These are phyloP conservation scores for Phytophthora nicotianae DNA, from an alignment of 352 stramenopile genomes.

Conservation along the genomic window DNA sequence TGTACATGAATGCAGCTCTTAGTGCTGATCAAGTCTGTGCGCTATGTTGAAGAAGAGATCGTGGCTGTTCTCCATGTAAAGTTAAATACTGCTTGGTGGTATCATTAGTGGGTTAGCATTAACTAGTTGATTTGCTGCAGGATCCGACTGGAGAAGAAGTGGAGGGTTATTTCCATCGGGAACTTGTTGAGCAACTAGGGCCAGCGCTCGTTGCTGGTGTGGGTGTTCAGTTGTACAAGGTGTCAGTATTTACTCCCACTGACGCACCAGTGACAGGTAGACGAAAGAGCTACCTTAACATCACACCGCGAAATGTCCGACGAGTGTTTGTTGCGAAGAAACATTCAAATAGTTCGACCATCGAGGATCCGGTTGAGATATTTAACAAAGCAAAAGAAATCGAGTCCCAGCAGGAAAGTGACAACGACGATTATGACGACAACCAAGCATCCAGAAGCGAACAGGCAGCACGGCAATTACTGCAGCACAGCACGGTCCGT, in stretches of 20 bases:
- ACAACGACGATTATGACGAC: conserved; percentile 39
- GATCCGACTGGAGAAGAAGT: conserved; percentile 80
- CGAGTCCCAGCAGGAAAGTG: conserved; percentile 39
- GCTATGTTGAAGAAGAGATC: conserved; percentile 87
- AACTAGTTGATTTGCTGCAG: conserved; percentile 28
- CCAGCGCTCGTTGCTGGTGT: conserved; percentile 54
- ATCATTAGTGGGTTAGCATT: not conserved
- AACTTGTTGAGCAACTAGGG: conserved; percentile 76
- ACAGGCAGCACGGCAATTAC: conserved; percentile 31
- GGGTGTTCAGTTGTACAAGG: conserved; percentile 66
- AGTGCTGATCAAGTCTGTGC: conserved; percentile 78
- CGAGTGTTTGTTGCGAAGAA: conserved; percentile 53
- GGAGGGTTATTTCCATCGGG: conserved; percentile 82
- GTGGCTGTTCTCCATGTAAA: conserved; percentile 73
- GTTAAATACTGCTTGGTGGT: not conserved
- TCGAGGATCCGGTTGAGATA: conserved; percentile 41
- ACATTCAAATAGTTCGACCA: conserved; percentile 19
- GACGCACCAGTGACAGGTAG: conserved; percentile 49
- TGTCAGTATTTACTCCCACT: conserved; percentile 70
- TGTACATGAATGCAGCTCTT: conserved; percentile 46
- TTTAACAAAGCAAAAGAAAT: conserved; percentile 63
- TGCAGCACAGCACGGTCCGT: conserved; percentile 55
- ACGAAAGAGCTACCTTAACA: conserved; percentile 73
- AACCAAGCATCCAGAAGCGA: conserved; percentile 30
- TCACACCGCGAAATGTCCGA: conserved; percentile 68